Base-by-base conservation (phyloP, 352 stramenopile species). In the Phytophthora ohioensis region DNA sequence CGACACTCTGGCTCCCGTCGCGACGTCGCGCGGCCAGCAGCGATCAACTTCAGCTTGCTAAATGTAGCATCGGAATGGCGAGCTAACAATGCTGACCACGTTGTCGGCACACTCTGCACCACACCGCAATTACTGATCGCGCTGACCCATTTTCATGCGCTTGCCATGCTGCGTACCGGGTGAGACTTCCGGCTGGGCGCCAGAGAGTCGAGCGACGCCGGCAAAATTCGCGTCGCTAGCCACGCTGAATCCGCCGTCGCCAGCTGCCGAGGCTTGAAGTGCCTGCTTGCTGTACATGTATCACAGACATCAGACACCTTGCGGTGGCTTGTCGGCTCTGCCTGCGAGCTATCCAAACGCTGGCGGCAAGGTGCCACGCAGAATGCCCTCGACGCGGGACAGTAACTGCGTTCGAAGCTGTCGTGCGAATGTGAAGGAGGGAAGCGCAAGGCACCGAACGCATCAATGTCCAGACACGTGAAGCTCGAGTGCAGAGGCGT, bases 1-100 rank as follows among this genome's bases (percentile, higher is more conserved):
- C 46, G 49, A 67, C 21, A 47, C 43, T 71, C 47, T 56, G 47
- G 56, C 56, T 71, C 38, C 43, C 35, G 38, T 70, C 45, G 63
- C 48, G 30, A 12, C n/a, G 38, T 68, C 42, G 60, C n/a, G 60
- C 30, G 46, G 36, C 45, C 60, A 30, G 34, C 63, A 42, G 32
- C 3, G 45, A 59, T 71, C 64, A 71, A 41, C 41, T 49, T 65
- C 36, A 2, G 56, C 53, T 69, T 58, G 54, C 42, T 60, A 42
- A 47, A 32, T 41, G 12, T 35, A 34, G 39, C 32, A 48, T 61
- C 11, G 30, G 34, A 59, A 54, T 34, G 17, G 12, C 35, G 47
- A 48, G 11, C 17, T 46, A 32, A 30, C 56, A 47, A 55, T 48
- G 36, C 35, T 45, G 49, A 45, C 15, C 5, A 36, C 53, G 36